Conservation (phyloP, 2,329 filamentous ascomycete species). For the Fusarium secorum region DNA sequence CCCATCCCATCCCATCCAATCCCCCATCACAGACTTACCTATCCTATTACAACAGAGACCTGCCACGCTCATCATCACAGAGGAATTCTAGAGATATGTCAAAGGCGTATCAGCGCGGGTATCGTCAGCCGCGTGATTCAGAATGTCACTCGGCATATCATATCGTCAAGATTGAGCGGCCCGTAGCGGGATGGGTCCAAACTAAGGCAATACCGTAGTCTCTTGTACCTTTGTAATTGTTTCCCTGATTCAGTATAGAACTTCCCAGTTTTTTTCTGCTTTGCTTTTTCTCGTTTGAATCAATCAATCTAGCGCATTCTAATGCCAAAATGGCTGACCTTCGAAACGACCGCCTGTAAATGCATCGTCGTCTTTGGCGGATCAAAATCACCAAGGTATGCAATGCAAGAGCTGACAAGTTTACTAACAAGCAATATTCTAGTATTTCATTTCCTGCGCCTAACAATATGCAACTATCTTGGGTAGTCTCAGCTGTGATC, state of each 20-base stretch:
- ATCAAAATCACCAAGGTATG: not conserved
- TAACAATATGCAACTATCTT: constrained; percentile 37
- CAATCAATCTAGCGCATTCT: not conserved
- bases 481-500: constrained; percentile 17
- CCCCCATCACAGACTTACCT: not conserved
- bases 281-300: not conserved
- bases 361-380: not conserved
- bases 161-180: not conserved
- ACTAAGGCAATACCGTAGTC: not conserved
- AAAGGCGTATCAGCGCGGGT: not conserved
- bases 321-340: not conserved
- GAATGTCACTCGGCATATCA: not conserved
- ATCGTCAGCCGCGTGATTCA: not conserved
- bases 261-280: not conserved
- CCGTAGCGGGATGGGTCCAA: constrained; percentile 6
- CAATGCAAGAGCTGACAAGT: not conserved
- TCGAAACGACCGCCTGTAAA: not conserved
- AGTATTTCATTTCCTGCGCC: constrained; percentile 37
- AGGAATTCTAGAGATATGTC: not conserved
- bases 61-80: not conserved
- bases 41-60: not conserved
- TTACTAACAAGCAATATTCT: constrained; percentile 9
- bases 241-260: not conserved
- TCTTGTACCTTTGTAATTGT: not conserved
- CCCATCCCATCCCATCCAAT: not conserved